Conservation (phyloP, 495 filamentous ascomycete genomes). For the Penicillium diatomitis region DNA sequence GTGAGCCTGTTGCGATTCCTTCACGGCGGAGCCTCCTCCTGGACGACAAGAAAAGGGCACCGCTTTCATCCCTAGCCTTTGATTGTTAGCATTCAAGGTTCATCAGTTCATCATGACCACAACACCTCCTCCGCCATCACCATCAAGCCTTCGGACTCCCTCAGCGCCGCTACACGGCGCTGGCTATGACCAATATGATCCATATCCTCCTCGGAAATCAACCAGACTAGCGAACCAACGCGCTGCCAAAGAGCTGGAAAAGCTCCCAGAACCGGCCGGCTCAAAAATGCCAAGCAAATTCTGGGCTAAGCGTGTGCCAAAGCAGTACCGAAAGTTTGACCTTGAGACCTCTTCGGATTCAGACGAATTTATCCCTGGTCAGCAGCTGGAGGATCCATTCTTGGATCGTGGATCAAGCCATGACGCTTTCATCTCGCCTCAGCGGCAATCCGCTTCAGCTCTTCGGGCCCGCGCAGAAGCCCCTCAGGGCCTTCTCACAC, state of each 20-base stretch:
- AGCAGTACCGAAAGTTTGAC: conserved; percentile 8
- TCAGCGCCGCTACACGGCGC: conserved; percentile 63
- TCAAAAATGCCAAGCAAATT: conserved; percentile 11
- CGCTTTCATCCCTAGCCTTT: too few relatives aligned
- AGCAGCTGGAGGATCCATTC: not conserved
- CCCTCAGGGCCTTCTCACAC: conserved; percentile 65
- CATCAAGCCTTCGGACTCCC: conserved; percentile 48
- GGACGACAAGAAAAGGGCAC: too few relatives aligned
- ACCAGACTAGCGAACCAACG: conserved; percentile 39
- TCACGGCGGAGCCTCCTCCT: too few relatives aligned
- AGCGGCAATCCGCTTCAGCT: not conserved
- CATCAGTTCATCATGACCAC: conserved; percentile 40
- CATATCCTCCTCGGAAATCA: conserved; percentile 47
- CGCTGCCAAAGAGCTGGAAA: conserved; percentile 19
- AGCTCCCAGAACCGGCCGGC: conserved; percentile 31
- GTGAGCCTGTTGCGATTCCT: too few relatives aligned
- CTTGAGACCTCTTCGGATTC: not conserved
- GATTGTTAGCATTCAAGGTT: not conserved
- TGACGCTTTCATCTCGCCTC: too few relatives aligned
- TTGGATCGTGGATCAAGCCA: too few relatives aligned
- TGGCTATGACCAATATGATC: conserved; percentile 59
- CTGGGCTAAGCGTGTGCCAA: conserved; percentile 11
- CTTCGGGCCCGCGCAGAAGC: conserved; percentile 16
- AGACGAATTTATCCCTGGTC: not conserved
- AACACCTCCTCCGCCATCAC: conserved; percentile 56